phyloP scores from a whole-genome alignment of 2,329 filamentous ascomycete genomes.

The Calonectria hawksworthii region DNA sequence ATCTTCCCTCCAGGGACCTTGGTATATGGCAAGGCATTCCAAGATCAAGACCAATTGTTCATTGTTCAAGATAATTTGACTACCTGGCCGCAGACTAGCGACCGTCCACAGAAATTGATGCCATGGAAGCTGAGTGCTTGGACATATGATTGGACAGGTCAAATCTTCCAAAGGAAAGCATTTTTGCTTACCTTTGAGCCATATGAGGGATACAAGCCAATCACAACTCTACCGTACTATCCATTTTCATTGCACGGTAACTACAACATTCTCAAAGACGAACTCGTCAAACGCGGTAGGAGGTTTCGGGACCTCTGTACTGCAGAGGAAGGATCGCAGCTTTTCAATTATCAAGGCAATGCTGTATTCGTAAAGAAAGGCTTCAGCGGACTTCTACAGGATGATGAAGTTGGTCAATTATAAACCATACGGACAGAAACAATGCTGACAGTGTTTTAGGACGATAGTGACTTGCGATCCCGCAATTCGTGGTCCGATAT shows the following conservation, averaged over 20 bases:
- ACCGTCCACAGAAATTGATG: too few species aligned
- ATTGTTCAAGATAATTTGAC: neutral
- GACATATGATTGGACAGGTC: neutral
- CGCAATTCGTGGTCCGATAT: too few species aligned
- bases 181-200: neutral
- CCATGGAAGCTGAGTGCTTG: neutral
- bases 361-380: neutral
- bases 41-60: neutral
- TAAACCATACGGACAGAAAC: too few species aligned
- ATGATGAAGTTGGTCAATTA: neutral
- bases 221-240: neutral
- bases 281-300: neutral
- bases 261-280: neutral
- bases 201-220: neutral
- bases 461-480: too few species aligned
- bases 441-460: too few species aligned
- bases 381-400: neutral
- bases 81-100: neutral
- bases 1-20: neutral
- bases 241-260: neutral
- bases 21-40: neutral
- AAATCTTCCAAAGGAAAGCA: neutral
- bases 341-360: neutral
- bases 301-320: neutral
- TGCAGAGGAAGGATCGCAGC: neutral